phyloP scores from a whole-genome alignment of 2,329 filamentous ascomycete genomes.

The Pseudomassariella vexata region DNA sequence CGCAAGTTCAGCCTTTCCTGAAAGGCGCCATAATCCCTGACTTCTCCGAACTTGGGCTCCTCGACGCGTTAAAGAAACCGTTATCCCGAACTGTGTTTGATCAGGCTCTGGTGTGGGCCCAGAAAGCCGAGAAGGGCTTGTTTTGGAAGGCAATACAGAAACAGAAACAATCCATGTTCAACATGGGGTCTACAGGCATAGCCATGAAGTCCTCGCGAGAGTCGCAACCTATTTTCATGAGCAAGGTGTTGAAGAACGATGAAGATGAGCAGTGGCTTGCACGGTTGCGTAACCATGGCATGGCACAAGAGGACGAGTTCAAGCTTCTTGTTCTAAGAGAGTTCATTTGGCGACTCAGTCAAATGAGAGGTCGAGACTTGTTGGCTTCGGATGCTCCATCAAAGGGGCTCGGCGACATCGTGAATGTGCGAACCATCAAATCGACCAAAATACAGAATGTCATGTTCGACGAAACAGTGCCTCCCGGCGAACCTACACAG shows the following conservation, averaged over 20 bases:
- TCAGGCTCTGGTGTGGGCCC: conserved; percentile 78
- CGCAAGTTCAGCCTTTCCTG: conserved; percentile 74
- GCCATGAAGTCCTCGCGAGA: conserved; percentile 53
- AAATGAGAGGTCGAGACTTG: conserved; percentile 57
- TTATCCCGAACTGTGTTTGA: conserved; percentile 77
- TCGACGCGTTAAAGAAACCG: conserved; percentile 80
- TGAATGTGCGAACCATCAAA: conserved; percentile 68
- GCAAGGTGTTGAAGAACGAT: conserved; percentile 68
- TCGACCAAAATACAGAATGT: conserved; percentile 77
- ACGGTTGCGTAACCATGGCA: conserved; percentile 76
- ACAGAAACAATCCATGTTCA: conserved; percentile 59
- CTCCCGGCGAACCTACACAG: conserved; percentile 36
- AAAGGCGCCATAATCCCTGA: conserved; percentile 62
- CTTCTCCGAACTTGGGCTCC: conserved; percentile 66
- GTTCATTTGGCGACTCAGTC: conserved; percentile 83
- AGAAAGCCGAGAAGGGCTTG: conserved; percentile 69
- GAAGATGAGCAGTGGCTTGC: conserved; percentile 94
- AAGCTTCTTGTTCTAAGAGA: conserved; percentile 83
- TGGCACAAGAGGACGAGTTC: conserved; percentile 77
- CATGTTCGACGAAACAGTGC: conserved; percentile 76
- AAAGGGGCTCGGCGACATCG: conserved; percentile 59
- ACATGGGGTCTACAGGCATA: conserved; percentile 52
- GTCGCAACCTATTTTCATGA: conserved; percentile 50
- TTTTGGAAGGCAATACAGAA: conserved; percentile 82
- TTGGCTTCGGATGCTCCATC: conserved; percentile 32